Base-by-base conservation (phyloP, 768 basidiomycete species). In the Suillus tomentosus region DNA sequence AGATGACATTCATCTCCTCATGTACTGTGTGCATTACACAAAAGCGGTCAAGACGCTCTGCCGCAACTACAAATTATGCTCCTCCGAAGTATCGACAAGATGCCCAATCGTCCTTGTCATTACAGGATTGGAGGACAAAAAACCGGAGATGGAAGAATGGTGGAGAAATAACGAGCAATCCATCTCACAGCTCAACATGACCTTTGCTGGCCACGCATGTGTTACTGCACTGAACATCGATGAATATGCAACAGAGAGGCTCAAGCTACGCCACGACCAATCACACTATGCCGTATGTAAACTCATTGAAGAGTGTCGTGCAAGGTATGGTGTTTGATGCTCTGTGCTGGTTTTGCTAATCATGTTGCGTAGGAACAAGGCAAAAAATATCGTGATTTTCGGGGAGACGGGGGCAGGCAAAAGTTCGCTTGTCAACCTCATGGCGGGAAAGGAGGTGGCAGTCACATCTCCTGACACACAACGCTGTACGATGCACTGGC, bases 401-500 rank as follows among this genome's bases (percentile, higher is more conserved):
- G 74, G 74, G 27, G 74, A 75, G 63, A 68, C 68, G 2, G 74
- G 74, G 2, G 74, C 76, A 60, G 77, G 78, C 15, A 83, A 83
- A 63, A 83, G 82, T 60, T 80, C 79, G 19, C 71, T 81, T 48
- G 71, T 83, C 64, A 83, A 82, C 68, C 74, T 82, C 70, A 65
- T 82, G n/a, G 71, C 71, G 31, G 75, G 72, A 36, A 17, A 62
- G 2, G 62, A 69, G 1, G 42, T 70, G 17, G 80, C 79, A 1
- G 59, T 56, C 11, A 70, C 74, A 19, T 80, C 79, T 9, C 73
- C 71, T 22, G 74, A 73, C 34, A 74, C 70, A 8, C 68, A 69
- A 22, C 74, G 75, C 17, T 75, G 77, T 55, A 80, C 79, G 8
- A 68, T 81, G 31, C 60, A 73, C 19, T 73, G 67, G 53, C 70